Evolutionary conservation across 495 filamentous ascomycete genomes (phyloP).

Genomic region (Penicillium turbatum): DNA sequence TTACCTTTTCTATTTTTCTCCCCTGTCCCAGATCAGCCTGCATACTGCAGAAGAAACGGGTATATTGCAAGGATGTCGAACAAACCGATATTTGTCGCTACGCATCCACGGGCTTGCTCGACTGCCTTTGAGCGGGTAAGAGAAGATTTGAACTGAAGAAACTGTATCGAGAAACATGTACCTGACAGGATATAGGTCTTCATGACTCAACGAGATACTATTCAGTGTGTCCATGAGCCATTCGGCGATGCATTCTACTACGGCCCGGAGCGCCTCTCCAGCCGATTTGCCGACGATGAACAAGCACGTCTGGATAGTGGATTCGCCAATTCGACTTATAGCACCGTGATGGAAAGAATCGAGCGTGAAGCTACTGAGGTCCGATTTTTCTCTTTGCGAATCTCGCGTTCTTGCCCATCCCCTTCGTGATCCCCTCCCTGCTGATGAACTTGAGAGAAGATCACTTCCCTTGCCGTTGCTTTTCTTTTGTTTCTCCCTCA

Average conservation of each 20-base stretch:
- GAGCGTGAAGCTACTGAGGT: constrained; percentile 63
- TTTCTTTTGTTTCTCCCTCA: neutral
- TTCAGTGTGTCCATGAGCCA: constrained; percentile 86
- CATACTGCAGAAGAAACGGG: neutral
- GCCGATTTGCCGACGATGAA: constrained; percentile 70
- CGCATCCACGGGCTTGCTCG: constrained; percentile 89
- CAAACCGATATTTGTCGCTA: constrained; percentile 87
- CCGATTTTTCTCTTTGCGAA: constrained; percentile 36
- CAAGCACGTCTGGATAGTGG: constrained; percentile 65
- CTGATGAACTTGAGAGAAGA: constrained; percentile 3
- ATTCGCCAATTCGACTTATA: constrained; percentile 71
- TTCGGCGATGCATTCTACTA: constrained; percentile 97
- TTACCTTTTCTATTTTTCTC: constrained; percentile 9
- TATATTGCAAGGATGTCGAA: constrained; percentile 52
- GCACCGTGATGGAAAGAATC: constrained; percentile 67
- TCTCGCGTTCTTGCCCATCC: constrained; percentile 11
- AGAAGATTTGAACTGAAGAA: constrained; percentile 1
- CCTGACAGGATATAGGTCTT: constrained; percentile 61
- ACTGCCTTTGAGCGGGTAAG: constrained; percentile 91
- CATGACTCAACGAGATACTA: constrained; percentile 79
- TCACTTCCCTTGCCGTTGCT: neutral
- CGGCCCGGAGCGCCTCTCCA: constrained; percentile 78
- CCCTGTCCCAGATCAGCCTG: neutral
- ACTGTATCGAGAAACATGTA: neutral
- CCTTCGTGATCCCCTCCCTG: neutral